Evolutionary conservation across 768 basidiomycete genomes (phyloP), one percentile per base, ranked within the genome.

Genomic region (Tephrocybe sp.): DNA sequence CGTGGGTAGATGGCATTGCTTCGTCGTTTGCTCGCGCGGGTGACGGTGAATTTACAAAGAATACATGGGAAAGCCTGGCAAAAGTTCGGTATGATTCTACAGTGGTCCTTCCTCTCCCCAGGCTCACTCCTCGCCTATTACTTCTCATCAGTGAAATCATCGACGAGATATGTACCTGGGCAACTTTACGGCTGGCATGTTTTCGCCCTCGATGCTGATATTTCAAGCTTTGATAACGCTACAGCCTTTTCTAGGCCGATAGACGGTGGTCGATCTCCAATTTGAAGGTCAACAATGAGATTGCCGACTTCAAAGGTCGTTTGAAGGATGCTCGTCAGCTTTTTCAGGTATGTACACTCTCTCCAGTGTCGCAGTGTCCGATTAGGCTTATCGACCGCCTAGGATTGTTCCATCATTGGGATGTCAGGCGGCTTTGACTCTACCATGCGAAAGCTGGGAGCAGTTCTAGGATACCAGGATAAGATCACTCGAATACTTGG

Each of bases 81-180:
- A 47, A 54, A 17, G 53, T 56, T 30, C 53, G 54, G 57, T 58
- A 36, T n/a, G 44, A 8, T 24, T 14, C n/a, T n/a, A n/a, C n/a
- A n/a, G n/a, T n/a, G n/a, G n/a, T n/a, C n/a, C n/a, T 30, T 12
- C 12, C 12, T 30, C 28, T 5, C 28, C 7, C 12, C 12, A 6
- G 12, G 28, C 28, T 30, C 9, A 39, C 10, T 39, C 9, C 9
- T 9, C 10, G n/a, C 9, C 4, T 18, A n/a, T 39, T n/a, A 39
- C n/a, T 6, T 17, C 9, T 45, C 24, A 20, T n/a, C 10, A 59
- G 58, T 11, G 48, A 50, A 1, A n/a, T 56, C 3, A 53, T 56
- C 7, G 49, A 56, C 28, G 54, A 53, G 30, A 56, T 56, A 26
- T 59, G 58, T 47, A 41, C 24, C 25, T 59, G 58, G 54, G 58